phyloP scores from a whole-genome alignment of 2,329 filamentous ascomycete species.

The Biscogniauxia mediterranea region DNA sequence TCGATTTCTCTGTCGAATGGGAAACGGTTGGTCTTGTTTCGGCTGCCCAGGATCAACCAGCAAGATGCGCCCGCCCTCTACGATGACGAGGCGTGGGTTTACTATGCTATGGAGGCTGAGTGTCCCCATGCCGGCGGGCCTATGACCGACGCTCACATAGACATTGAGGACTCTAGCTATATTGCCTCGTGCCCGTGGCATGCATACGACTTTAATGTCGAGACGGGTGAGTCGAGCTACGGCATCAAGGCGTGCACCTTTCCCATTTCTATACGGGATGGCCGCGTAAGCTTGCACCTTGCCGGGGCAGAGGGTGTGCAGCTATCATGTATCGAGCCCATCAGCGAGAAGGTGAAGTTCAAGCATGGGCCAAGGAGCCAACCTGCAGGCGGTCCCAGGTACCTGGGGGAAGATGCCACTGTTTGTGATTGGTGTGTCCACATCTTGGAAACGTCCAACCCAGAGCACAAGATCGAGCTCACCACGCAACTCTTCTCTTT shows the following conservation, averaged over 20 bases:
- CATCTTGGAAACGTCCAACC: constrained; percentile 42
- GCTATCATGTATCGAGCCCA: constrained; percentile 38
- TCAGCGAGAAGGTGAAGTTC: constrained; percentile 45
- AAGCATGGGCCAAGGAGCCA: constrained; percentile 34
- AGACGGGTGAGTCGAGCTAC: constrained; percentile 47
- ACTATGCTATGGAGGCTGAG: constrained; percentile 47
- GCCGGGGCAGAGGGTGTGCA: constrained; percentile 20
- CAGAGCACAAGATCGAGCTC: constrained; percentile 46
- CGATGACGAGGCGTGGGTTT: constrained; percentile 40
- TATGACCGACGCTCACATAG: constrained; percentile 43
- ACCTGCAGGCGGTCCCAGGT: constrained; percentile 19
- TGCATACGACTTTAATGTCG: constrained; percentile 48
- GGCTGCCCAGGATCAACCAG: constrained; percentile 40
- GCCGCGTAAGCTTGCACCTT: constrained; percentile 36
- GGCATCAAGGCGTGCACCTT: constrained; percentile 47
- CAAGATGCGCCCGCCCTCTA: constrained; percentile 29
- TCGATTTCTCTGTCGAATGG: constrained; percentile 41
- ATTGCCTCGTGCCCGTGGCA: constrained; percentile 48
- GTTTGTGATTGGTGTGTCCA: constrained; percentile 48
- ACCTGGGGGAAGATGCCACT: constrained; percentile 40
- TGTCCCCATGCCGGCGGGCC: constrained; percentile 46
- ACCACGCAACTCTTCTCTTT: constrained; percentile 42
- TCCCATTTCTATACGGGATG: constrained; percentile 37
- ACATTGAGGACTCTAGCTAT: constrained; percentile 48
- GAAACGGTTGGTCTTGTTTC: constrained; percentile 45